Evolutionary conservation across 23 red algal species (phyloP).

Genomic region (Gracilaria domingensis): DNA sequence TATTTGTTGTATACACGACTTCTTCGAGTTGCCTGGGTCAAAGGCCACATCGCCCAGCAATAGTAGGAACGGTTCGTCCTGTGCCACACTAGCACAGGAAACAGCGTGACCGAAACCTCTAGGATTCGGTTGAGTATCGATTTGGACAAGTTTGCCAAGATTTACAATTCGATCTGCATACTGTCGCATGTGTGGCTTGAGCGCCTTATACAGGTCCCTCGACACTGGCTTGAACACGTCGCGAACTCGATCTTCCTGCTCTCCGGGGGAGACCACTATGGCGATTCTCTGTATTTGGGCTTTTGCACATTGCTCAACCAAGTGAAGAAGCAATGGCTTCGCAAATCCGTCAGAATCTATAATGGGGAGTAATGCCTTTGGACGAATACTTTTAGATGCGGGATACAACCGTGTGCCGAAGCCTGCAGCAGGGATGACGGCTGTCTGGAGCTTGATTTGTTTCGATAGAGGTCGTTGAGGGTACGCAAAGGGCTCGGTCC

Average conservation of each 20-base stretch:
- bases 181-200: conserved; percentile 45
- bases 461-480: not conserved
- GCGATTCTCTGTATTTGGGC: conserved; percentile 20
- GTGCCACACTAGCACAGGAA: conserved; percentile 12
- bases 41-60: conserved; percentile 60
- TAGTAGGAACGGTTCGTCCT: conserved; percentile 33
- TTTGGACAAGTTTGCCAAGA: conserved; percentile 39
- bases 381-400: conserved; percentile 50
- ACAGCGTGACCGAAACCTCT: conserved; percentile 64
- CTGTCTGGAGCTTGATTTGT: not conserved
- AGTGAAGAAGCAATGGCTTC: conserved; percentile 58
- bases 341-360: conserved; percentile 61
- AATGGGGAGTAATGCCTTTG: conserved; percentile 64
- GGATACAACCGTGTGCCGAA: conserved; percentile 69
- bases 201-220: conserved; percentile 25
- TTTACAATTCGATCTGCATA: conserved; percentile 48
- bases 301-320: conserved; percentile 41
- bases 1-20: conserved; percentile 21
- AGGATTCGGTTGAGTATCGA: conserved; percentile 37
- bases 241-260: conserved; percentile 36
- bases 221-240: conserved; percentile 53
- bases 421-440: conserved; percentile 62
- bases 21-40: not conserved
- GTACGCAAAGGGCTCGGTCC: not conserved
- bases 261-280: conserved; percentile 49